These are phyloP conservation scores for Bromus sterilis DNA, from an alignment of 176 grass and related monocot species.

Conservation along the genomic window DNA sequence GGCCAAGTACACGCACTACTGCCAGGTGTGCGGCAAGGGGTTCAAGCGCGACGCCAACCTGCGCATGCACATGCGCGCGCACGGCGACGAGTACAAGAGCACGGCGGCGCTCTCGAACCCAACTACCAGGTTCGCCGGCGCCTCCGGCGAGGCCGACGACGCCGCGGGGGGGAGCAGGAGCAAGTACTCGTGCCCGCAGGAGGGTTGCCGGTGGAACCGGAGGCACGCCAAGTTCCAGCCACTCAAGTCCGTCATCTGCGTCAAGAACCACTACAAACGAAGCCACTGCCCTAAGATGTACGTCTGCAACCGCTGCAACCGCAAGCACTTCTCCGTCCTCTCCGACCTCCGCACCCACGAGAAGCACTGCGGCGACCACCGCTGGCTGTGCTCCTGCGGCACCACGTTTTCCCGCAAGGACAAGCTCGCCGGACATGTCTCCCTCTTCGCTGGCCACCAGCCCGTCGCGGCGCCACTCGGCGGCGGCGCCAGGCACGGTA, in stretches of 20 bases:
- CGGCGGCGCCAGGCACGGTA: not conserved
- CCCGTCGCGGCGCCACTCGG: constrained; percentile 25
- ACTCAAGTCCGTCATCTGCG: constrained; percentile 76
- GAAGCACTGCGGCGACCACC: constrained; percentile 87
- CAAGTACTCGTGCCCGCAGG: constrained; percentile 91
- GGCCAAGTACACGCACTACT: constrained; percentile 95
- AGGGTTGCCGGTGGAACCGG: constrained; percentile 79
- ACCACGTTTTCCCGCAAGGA: constrained; percentile 90
- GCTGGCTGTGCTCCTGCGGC: constrained; percentile 91
- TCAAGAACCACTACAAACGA: constrained; percentile 95
- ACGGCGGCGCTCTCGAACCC: constrained; percentile 67
- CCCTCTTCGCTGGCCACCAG: constrained; percentile 59
- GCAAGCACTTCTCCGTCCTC: constrained; percentile 84
- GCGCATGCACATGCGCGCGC: constrained; percentile 96
- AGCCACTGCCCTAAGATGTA: constrained; percentile 99
- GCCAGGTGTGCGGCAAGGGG: constrained; percentile 87
- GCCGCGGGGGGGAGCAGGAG: not conserved
- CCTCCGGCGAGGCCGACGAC: not conserved
- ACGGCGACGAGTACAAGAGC: constrained; percentile 98
- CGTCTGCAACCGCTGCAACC: constrained; percentile 87
- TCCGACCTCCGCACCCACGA: constrained; percentile 94
- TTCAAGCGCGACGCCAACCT: constrained; percentile 99
- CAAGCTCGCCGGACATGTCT: constrained; percentile 76
- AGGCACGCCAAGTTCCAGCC: constrained; percentile 91
- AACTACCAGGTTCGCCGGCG: not conserved